These are phyloP conservation scores for Metarhizium sp. DNA, from an alignment of 2,329 filamentous ascomycete species.

Conservation along the genomic window DNA sequence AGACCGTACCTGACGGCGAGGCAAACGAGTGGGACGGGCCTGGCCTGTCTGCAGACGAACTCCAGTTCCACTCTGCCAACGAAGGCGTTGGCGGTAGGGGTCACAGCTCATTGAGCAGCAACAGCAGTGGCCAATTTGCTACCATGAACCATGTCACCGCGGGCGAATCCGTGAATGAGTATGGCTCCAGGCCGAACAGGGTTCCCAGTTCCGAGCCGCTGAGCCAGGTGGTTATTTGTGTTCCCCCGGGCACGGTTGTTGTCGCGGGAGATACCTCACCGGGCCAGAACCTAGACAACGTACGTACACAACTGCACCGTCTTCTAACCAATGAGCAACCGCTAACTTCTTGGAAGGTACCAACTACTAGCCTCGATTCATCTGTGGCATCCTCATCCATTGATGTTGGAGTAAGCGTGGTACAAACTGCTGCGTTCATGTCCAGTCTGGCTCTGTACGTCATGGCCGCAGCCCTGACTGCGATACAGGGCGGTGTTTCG, in stretches of 20 bases:
- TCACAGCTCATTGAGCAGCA: background rate
- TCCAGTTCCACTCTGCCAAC: background rate
- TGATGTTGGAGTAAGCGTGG: constrained; percentile 7
- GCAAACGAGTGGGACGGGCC: background rate
- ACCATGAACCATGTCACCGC: background rate
- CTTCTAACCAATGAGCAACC: background rate
- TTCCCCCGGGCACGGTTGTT: background rate
- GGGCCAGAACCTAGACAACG: constrained; percentile 6
- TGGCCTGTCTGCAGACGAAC: background rate
- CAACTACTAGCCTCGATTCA: constrained; percentile 6
- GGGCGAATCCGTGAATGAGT: background rate
- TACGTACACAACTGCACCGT: constrained; percentile 5
- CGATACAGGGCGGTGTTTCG: background rate
- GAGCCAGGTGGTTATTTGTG: background rate
- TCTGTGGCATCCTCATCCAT: constrained; percentile 6
- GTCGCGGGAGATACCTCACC: background rate
- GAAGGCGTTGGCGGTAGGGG: constrained; percentile 1
- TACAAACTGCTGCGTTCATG: background rate
- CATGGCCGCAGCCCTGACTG: background rate
- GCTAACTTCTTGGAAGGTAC: constrained; percentile 14
- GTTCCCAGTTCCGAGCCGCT: background rate
- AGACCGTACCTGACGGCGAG: background rate
- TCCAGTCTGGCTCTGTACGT: background rate
- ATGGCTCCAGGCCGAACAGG: background rate
- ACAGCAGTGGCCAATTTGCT: background rate